Evolutionary conservation across 495 filamentous ascomycete species (phyloP), one percentile per base, ranked within the genome.

Genomic region (Delitschia confertaspora): DNA sequence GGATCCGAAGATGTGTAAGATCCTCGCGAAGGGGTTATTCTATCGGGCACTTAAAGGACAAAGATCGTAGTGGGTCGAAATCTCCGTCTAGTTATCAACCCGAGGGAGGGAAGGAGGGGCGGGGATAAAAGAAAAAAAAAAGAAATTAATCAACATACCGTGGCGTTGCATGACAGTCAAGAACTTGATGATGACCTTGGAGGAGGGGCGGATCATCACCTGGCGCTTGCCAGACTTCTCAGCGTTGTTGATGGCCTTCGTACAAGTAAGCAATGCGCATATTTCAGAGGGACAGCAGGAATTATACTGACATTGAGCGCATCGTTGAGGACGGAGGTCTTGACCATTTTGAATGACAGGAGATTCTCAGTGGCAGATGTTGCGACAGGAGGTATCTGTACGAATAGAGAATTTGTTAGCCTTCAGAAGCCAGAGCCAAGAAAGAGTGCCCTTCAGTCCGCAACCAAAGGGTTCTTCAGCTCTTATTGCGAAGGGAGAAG

Each of bases 11-110:
- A 89, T 83, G 84, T 95, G 86, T 95, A 93, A 95, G 85, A 88
- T 82, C 79, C 76, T 72, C 76, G 80, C 73, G 64, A 57, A 57
- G 55, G 67, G 70, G 49, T 76, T 49, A 65, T 87, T 98, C 66
- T 98, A 78, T 86, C 91, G 89, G 85, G 74, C 72, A 91, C 82
- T 95, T 96, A 95, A 95, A 95, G 81, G 88, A 82, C 89, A 83
- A 76, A 77, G 77, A 78, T 79, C 83, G 85, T 94, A 65, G 77
- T 62, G 45, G 56, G 62, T 75, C 73, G 80, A 82, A 79, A 88
- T 76, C 77, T 74, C 80, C 77, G 82, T 83, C 88, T 93, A 96
- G 91, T 96, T 96, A 95, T 96, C 86, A 95, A 76, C 81, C 88
- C 89, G 91, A 60, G 67, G 22, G 38, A 39, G 41, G n/a, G n/a